phyloP scores from a whole-genome alignment of 129 eudicot genomes.

The Helichrysum umbraculigerum region DNA sequence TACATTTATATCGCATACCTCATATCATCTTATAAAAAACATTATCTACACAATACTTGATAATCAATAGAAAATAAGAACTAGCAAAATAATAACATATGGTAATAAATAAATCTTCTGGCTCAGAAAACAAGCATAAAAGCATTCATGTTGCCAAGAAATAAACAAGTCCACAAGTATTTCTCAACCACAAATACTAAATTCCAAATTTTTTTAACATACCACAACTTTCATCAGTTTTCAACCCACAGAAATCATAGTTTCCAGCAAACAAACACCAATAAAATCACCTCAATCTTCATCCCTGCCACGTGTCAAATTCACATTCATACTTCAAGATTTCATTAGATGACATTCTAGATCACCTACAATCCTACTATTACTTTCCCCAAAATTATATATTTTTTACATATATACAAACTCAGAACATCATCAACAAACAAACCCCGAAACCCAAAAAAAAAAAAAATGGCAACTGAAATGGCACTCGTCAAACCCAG shows the following conservation, averaged over 20 bases:
- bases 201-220: background rate
- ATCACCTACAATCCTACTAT: background rate
- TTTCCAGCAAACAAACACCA: conserved; percentile 6
- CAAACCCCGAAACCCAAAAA: background rate
- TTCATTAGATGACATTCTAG: conserved; percentile 77
- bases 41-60: too few relatives aligned
- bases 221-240: background rate
- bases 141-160: background rate
- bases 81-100: too few relatives aligned
- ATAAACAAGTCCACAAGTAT: background rate
- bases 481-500: conserved; percentile 83
- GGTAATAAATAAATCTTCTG: too few relatives aligned
- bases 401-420: background rate
- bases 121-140: too few relatives aligned
- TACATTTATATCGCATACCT: too few relatives aligned
- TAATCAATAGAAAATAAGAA: too few relatives aligned
- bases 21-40: too few relatives aligned
- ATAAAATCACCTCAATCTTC: conserved; percentile 29
- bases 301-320: conserved; percentile 53
- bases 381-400: conserved; percentile 12
- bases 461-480: conserved; percentile 41
- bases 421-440: background rate
- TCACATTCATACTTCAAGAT: conserved; percentile 48
- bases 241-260: background rate
- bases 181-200: background rate